Evolutionary conservation across 2,329 filamentous ascomycete species (phyloP).

Genomic region (Bisporella sp.): DNA sequence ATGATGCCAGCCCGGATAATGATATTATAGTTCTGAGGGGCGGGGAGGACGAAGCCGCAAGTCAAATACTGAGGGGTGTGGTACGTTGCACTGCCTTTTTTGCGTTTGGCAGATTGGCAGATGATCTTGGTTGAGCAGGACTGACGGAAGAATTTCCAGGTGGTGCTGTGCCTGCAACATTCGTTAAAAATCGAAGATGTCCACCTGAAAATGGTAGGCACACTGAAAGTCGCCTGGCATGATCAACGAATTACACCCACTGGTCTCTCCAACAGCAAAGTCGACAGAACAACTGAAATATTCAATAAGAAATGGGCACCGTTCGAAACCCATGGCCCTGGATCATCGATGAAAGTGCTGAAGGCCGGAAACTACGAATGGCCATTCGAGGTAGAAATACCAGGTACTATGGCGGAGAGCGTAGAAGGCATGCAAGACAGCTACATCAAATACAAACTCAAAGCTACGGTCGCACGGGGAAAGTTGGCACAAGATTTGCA

Average conservation of each 20-base stretch:
- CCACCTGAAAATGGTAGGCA: conserved; percentile 63
- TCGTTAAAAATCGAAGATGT: conserved; percentile 67
- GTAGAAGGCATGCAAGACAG: conserved; percentile 84
- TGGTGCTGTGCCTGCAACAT: conserved; percentile 67
- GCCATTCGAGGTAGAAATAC: conserved; percentile 69
- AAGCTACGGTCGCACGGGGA: conserved; percentile 79
- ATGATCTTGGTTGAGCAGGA: neutral
- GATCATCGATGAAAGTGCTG: conserved; percentile 44
- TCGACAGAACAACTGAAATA: conserved; percentile 53
- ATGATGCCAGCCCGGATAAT: conserved; percentile 56
- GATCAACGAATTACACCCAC: conserved; percentile 47
- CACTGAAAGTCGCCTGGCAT: conserved; percentile 55
- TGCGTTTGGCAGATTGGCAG: neutral
- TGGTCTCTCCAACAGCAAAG: conserved; percentile 50
- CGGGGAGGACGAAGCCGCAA: conserved; percentile 66
- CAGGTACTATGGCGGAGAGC: conserved; percentile 72
- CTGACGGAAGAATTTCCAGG: neutral
- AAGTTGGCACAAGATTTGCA: conserved; percentile 85
- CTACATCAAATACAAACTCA: conserved; percentile 83
- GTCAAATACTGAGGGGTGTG: conserved; percentile 66
- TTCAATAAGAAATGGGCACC: conserved; percentile 63
- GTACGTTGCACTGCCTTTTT: conserved; percentile 7
- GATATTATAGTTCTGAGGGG: conserved; percentile 76
- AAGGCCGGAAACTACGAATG: conserved; percentile 76
- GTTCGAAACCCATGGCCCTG: conserved; percentile 47